Base-by-base conservation (phyloP, 352 stramenopile genomes). In the Pythium dissimile region DNA sequence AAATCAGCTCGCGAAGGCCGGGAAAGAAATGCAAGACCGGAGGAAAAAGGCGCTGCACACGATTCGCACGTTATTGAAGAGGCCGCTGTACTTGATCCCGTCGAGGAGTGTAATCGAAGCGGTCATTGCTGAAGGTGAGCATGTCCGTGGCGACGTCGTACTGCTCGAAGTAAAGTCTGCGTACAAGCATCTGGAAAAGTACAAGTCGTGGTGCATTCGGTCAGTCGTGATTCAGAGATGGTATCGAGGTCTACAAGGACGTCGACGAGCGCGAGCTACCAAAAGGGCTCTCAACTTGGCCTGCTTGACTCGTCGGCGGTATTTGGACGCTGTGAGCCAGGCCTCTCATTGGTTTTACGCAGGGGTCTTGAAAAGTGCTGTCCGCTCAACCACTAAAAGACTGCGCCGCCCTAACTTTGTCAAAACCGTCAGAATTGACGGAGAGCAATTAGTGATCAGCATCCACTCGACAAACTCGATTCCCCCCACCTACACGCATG, bases 71-170 rank as follows among this genome's bases (percentile, higher is more conserved):
- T n/a, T 86, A 24, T 69, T 87, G 38, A 78, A 84, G 32, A 71
- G 71, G 5, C 79, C 79, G 0, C 44, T 89, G 4, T 90, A 93
- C 44, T 66, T 69, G 21, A 64, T 93, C 32, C 58, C 50, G 1
- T 75, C 67, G 0, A 74, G 77, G n/a, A 57, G 71, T 10, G 56
- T 63, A 7, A 86, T 91, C 47, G 67, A 61, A 0, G 54, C 64
- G 3, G 62, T 89, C 2, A 82, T 93, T 32, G 43, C 58, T n/a
- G 79, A 86, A 24, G 80, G 74, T 0, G 67, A 81, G 13, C 41
- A 61, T 11, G 64, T 91, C 5, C 82, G 80, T 46, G 81, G 84
- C 11, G 84, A 91, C 31, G 77, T 91, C 5, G 79, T 93, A 0
- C 59, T 87, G 43, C 66, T 93, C 8, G 81, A 90, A 68, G 69